Base-by-base conservation (phyloP, 2,329 filamentous ascomycete species). In the Colletotrichum sp. region DNA sequence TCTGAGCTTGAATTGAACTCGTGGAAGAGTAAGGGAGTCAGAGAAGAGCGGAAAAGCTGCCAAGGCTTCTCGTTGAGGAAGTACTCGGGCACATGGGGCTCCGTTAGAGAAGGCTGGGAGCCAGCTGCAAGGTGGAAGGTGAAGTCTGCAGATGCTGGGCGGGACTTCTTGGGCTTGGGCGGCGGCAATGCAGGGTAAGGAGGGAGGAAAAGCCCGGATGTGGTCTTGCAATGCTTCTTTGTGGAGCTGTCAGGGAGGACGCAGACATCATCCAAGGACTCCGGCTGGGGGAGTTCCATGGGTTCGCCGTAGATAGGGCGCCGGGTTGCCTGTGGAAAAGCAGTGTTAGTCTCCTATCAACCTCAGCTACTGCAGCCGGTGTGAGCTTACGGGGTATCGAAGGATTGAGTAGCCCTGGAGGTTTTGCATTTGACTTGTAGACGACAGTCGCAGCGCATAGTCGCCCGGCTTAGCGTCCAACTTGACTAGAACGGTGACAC, bases 361-460 rank as follows among this genome's bases (percentile, higher is more conserved):
- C 0, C 18, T 8, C 2, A 43, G 6, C 12, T 36, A 14, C 24
- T 34, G 7, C 4, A n/a, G 9, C 14, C 2, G 32, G 12, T 18
- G 28, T 7, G 12, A 6, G 2, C 74, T 21, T 76, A 76, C 74
- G 7, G 74, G 70, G 9, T 74, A 76, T 39, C 74, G 48, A 16
- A 80, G 72, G 21, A 81, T 74, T 3, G 78, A 68, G 57, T 78
- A 80, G 13, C 77, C 76, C 9, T 81, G 79, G 2, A 81, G 67
- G 55, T 79, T 81, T 61, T 81, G 79, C n/a, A 79, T 55, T 8
- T 71, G 68, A 39, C 79, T 81, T 2, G 78, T 80, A 1, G 79
- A 81, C 4, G 78, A 77, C 5, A 80, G 59, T 18, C 79, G 75
- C 21, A 81, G 71, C 4, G 78, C 78, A 28, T 80, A 80, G 65